phyloP scores from a whole-genome alignment of 2,329 filamentous ascomycete genomes.

The Didymella keratinophila region DNA sequence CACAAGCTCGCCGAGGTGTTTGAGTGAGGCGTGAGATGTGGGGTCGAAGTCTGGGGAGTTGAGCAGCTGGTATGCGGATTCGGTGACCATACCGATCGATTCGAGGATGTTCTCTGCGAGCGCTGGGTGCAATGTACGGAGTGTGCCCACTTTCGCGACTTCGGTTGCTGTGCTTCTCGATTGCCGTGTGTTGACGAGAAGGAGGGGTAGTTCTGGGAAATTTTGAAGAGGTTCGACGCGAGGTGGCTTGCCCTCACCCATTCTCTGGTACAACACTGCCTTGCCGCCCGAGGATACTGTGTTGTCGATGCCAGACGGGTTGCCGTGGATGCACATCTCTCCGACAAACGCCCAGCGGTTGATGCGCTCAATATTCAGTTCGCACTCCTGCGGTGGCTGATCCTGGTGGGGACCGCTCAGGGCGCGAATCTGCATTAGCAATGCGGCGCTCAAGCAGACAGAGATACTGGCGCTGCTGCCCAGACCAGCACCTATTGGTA shows the following conservation, averaged over 20 bases:
- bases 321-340: conserved; percentile 97
- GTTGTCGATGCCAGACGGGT: conserved; percentile 96
- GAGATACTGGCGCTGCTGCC: conserved; percentile 95
- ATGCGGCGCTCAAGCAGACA: conserved; percentile 83
- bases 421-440: conserved; percentile 87
- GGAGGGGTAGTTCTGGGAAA: conserved; percentile 89
- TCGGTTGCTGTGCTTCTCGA: conserved; percentile 84
- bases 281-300: conserved; percentile 94
- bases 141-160: conserved; percentile 81
- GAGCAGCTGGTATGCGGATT: conserved; percentile 64
- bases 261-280: conserved; percentile 87
- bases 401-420: conserved; percentile 91
- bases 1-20: conserved; percentile 84
- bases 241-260: conserved; percentile 79
- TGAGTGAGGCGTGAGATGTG: conserved; percentile 68
- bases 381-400: conserved; percentile 86
- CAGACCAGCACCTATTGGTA: conserved; percentile 89
- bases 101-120: conserved; percentile 84
- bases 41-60: conserved; percentile 72
- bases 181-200: conserved; percentile 89
- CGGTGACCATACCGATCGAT: conserved; percentile 79
- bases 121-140: conserved; percentile 75
- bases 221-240: conserved; percentile 78
- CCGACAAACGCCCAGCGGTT: conserved; percentile 98
- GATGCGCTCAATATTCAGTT: conserved; percentile 89